These are phyloP conservation scores for Hura crepitans DNA, from an alignment of 441 rosid genomes.

Conservation along the genomic window DNA sequence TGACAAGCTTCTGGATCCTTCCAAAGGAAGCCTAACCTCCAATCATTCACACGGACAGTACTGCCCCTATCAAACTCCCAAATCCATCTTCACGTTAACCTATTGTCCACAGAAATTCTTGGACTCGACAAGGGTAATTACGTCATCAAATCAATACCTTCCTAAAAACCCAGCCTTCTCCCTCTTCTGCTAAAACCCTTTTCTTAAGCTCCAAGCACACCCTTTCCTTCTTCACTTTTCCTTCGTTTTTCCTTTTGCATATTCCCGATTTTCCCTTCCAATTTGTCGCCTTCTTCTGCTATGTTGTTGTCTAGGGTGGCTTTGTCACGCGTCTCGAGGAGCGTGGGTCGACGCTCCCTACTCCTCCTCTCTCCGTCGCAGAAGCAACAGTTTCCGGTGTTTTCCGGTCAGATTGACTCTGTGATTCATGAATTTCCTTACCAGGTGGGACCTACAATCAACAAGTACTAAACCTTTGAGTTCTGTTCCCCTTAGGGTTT, in stretches of 20 bases:
- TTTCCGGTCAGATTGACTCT: conserved; percentile 39
- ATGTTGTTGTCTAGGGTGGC: conserved; percentile 47
- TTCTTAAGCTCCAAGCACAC: conserved; percentile 24
- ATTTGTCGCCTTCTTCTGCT: conserved; percentile 18
- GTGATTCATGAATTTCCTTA: conserved; percentile 29
- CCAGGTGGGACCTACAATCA: conserved; percentile 33
- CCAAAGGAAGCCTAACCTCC: neutral
- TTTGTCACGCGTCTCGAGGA: conserved; percentile 47
- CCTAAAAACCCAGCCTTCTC: neutral
- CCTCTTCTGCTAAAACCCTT: neutral
- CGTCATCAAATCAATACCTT: neutral
- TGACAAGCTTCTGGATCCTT: conserved; percentile 18
- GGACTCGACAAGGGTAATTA: neutral
- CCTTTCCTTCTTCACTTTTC: neutral
- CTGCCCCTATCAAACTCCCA: conserved; percentile 8
- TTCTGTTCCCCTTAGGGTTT: conserved; percentile 31
- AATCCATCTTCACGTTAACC: neutral
- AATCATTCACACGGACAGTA: neutral
- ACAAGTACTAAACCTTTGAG: neutral
- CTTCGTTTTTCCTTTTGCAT: neutral
- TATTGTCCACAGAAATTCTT: too few relatives aligned
- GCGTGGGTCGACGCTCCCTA: conserved; percentile 44
- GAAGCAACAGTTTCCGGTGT: conserved; percentile 38
- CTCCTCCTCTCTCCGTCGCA: conserved; percentile 35
- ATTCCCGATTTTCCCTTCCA: conserved; percentile 12